Conservation (phyloP, 331 rosid species). For the Erythrophleum ivorense region DNA sequence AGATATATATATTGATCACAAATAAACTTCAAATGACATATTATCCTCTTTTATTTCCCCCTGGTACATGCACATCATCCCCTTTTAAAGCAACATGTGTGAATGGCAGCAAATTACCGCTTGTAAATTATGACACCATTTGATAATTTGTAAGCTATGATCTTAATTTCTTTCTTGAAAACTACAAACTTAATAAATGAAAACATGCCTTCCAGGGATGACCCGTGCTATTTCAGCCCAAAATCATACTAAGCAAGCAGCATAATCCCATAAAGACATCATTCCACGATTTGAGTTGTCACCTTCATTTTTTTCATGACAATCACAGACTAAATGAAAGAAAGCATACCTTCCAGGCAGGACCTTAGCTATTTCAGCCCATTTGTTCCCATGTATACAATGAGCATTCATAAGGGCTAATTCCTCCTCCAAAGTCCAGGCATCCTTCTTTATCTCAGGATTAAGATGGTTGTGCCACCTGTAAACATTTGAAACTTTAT, state of each 20-base stretch:
- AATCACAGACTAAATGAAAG: constrained; percentile 29
- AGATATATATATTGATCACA: neutral
- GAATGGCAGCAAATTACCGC: neutral
- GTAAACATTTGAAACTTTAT: constrained; percentile 37
- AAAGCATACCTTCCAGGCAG: constrained; percentile 87
- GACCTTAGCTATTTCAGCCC: constrained; percentile 98
- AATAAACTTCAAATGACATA: neutral
- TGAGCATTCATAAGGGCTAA: constrained; percentile 85
- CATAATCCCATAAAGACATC: constrained; percentile 7
- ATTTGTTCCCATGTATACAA: constrained; percentile 80
- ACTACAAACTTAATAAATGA: neutral
- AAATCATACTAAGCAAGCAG: constrained; percentile 13
- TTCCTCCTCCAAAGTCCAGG: constrained; percentile 94
- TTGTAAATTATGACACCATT: neutral
- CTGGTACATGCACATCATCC: neutral
- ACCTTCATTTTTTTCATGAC: constrained; percentile 31
- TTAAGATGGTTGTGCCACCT: constrained; percentile 99
- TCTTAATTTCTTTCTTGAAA: neutral
- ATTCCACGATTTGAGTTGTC: constrained; percentile 8
- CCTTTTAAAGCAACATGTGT: neutral
- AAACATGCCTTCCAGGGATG: neutral
- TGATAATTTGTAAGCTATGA: neutral
- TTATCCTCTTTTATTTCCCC: neutral
- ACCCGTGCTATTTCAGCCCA: constrained; percentile 1
- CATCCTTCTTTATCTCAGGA: constrained; percentile 93